These are phyloP conservation scores for Talaromyces marneffei DNA, from an alignment of 2,329 filamentous ascomycete species.

Conservation along the genomic window DNA sequence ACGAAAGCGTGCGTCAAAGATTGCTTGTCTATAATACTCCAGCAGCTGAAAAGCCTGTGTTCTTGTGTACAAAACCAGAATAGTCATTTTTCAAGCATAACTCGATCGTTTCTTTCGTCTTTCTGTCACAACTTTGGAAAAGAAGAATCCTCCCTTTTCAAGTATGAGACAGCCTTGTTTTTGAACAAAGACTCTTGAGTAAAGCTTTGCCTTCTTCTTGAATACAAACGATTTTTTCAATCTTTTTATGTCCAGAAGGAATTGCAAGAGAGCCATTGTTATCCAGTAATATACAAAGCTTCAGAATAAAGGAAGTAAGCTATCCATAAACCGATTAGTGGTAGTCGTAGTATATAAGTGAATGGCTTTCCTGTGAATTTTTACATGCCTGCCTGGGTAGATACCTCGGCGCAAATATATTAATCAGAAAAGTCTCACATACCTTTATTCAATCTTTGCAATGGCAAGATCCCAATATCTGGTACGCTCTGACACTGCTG, in stretches of 20 bases:
- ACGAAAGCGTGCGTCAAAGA: no score
- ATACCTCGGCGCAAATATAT: background rate
- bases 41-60: no score
- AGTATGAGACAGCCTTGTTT: no score
- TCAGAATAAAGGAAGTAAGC: background rate
- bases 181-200: background rate
- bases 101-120: background rate
- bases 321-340: no score
- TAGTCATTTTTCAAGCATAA: background rate
- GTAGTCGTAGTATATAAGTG: background rate
- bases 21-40: no score
- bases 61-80: no score
- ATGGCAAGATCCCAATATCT: background rate
- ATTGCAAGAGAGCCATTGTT: background rate
- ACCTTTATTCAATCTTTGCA: background rate
- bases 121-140: no score
- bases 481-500: background rate
- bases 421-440: background rate
- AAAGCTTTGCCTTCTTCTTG: background rate
- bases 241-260: background rate
- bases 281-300: background rate
- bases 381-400: background rate
- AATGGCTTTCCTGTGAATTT: background rate
- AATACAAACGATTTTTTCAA: background rate
- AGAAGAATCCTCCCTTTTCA: background rate